phyloP scores from a whole-genome alignment of 2,329 filamentous ascomycete genomes.

The Ceratocystis lukuohia region DNA sequence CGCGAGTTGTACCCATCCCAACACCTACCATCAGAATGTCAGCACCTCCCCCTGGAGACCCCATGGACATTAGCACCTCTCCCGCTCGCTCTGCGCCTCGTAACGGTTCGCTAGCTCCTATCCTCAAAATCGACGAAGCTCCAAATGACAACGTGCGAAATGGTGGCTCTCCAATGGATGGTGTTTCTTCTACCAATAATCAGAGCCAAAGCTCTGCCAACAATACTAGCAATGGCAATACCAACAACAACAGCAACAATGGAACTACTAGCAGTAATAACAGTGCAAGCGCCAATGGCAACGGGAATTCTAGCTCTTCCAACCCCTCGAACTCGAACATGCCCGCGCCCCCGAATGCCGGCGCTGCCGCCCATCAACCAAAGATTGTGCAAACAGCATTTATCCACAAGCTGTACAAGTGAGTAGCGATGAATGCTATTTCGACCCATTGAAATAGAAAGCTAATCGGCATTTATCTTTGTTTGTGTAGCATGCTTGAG shows the following conservation, averaged over 20 bases:
- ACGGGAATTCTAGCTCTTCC: slow-evolving; percentile 15
- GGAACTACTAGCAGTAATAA: slow-evolving; percentile 20
- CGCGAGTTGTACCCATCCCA: slow-evolving; percentile 39
- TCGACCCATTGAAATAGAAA: neutral
- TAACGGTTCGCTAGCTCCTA: slow-evolving; percentile 6
- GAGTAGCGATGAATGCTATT: neutral
- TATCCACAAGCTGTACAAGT: slow-evolving; percentile 99
- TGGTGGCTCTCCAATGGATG: slow-evolving; percentile 22
- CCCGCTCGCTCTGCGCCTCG: slow-evolving; percentile 30
- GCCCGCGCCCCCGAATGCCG: slow-evolving; percentile 44
- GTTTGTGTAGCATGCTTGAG: slow-evolving; percentile 69
- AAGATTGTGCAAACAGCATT: slow-evolving; percentile 98
- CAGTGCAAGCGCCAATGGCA: slow-evolving; percentile 28
- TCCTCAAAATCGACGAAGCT: slow-evolving; percentile 13
- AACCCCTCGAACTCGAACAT: slow-evolving; percentile 30
- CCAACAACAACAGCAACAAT: slow-evolving; percentile 25
- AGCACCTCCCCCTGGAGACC: slow-evolving; percentile 42
- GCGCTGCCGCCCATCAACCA: slow-evolving; percentile 72
- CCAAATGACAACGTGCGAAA: slow-evolving; percentile 5
- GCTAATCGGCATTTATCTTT: slow-evolving; percentile 22
- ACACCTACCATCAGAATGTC: slow-evolving; percentile 47
- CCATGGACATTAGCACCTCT: slow-evolving; percentile 48
- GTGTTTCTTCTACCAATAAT: neutral
- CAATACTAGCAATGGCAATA: slow-evolving; percentile 21
- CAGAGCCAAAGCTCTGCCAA: neutral